A percentile compares a stretch with the other conserved stretches of the same genome.
phyloP scores from a whole-genome alignment of 495 filamentous ascomycete genomes.

The Venustampulla echinocandica region DNA sequence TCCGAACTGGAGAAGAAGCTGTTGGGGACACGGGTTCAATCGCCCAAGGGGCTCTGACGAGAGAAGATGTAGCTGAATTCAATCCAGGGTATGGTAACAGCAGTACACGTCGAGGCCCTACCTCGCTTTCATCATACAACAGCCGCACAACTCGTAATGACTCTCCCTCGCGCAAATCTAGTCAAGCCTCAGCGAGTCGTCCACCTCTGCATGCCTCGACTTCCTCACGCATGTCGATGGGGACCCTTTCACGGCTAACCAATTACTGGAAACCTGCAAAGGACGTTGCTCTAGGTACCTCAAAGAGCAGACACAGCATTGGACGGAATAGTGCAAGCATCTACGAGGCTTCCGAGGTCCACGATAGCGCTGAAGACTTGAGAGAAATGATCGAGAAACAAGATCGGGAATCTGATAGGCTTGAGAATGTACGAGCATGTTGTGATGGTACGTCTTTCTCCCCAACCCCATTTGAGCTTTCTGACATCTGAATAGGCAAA shows the following conservation, averaged over 20 bases:
- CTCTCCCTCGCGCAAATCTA: conserved; percentile 43
- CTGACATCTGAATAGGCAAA: conserved; percentile 47
- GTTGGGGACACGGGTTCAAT: conserved; percentile 50
- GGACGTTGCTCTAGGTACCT: conserved; percentile 8
- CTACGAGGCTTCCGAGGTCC: conserved; percentile 61
- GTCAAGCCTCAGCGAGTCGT: conserved; percentile 24
- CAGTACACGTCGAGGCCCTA: conserved; percentile 42
- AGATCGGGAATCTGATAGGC: conserved; percentile 60
- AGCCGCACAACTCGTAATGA: conserved; percentile 58
- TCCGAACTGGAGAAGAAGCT: conserved; percentile 57
- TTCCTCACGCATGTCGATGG: conserved; percentile 18
- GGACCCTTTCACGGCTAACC: conserved; percentile 31
- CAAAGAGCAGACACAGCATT: conserved; percentile 18
- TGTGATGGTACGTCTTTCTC: conserved; percentile 71
- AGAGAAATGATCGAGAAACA: conserved; percentile 64
- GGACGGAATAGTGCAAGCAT: conserved; percentile 35
- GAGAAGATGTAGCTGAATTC: conserved; percentile 84
- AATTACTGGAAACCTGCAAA: conserved; percentile 23
- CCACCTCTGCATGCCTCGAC: conserved; percentile 17
- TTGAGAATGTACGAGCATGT: conserved; percentile 95
- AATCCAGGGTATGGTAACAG: conserved; percentile 59
- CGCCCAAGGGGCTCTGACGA: conserved; percentile 45
- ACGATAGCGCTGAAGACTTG: conserved; percentile 74
- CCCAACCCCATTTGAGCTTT: conserved; percentile 20
- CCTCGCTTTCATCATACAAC: conserved; percentile 77